Evolutionary conservation across 2,329 filamentous ascomycete genomes (phyloP).

Genomic region (Colletotrichum noveboracense): DNA sequence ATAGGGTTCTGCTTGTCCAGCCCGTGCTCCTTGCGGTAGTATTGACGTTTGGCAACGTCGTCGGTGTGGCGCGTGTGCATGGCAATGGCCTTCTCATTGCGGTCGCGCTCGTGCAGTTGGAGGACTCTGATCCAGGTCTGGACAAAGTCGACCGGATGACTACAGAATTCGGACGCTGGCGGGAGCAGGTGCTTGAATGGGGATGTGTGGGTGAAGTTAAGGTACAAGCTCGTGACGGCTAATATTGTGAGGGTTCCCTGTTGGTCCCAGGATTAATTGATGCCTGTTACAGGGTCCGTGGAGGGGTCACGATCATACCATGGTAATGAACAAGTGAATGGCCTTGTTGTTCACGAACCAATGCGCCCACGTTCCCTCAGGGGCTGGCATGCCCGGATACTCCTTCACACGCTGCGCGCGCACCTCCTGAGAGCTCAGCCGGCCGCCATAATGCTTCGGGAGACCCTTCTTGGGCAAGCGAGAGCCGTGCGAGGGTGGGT

Average conservation of each 20-base stretch:
- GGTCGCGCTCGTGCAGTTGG: constrained; percentile 76
- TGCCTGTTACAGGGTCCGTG: neutral
- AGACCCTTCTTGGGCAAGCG: constrained; percentile 63
- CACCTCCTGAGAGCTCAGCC: constrained; percentile 69
- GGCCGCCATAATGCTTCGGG: constrained; percentile 77
- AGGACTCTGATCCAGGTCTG: constrained; percentile 74
- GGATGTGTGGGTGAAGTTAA: constrained; percentile 80
- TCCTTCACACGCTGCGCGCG: constrained; percentile 70
- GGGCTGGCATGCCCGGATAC: constrained; percentile 91
- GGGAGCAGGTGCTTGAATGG: constrained; percentile 83
- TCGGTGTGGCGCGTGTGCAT: constrained; percentile 76
- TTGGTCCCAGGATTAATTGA: neutral
- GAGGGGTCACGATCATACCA: constrained; percentile 60
- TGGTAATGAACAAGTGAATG: constrained; percentile 82
- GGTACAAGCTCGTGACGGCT: constrained; percentile 73
- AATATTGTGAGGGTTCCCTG: constrained; percentile 72
- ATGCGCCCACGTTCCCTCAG: constrained; percentile 80
- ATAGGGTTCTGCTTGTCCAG: constrained; percentile 69
- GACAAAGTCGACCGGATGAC: constrained; percentile 72
- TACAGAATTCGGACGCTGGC: constrained; percentile 68
- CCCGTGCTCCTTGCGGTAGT: constrained; percentile 87
- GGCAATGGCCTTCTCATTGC: constrained; percentile 71
- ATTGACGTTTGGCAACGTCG: constrained; percentile 84
- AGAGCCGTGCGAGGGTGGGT: constrained; percentile 86
- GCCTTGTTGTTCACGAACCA: constrained; percentile 81